These are phyloP conservation scores for Diplodia sapinea DNA, from an alignment of 2,329 filamentous ascomycete genomes.

Conservation along the genomic window DNA sequence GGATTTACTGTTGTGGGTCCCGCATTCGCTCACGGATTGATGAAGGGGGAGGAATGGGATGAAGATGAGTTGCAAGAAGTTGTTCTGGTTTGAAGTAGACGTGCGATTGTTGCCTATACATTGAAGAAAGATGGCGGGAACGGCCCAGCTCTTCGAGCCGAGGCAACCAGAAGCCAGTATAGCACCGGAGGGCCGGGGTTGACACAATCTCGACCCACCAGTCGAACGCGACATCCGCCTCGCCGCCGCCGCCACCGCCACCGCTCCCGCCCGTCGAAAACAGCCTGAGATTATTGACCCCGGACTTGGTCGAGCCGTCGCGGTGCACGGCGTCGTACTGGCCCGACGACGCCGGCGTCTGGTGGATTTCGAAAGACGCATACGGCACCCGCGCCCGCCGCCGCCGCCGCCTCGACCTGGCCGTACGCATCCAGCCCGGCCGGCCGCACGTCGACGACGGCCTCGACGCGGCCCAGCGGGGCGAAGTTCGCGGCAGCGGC, in stretches of 20 bases:
- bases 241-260: no score
- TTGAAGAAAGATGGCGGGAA: no score
- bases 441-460: background rate
- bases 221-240: background rate
- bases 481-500: background rate
- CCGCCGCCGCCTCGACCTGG: background rate
- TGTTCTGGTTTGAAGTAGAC: background rate
- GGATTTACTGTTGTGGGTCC: background rate
- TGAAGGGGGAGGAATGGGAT: background rate
- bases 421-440: background rate
- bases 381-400: background rate
- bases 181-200: background rate
- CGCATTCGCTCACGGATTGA: background rate
- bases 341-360: background rate
- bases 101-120: no score
- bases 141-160: no score
- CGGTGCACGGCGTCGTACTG: background rate
- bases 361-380: background rate
- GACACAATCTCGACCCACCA: background rate
- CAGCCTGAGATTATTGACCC: background rate
- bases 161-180: no score
- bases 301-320: no score
- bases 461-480: background rate
- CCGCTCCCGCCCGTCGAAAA: no score
- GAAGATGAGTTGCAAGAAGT: background rate